These are phyloP conservation scores for Spergularia marina DNA, from an alignment of 148 eudicot genomes.

Conservation along the genomic window DNA sequence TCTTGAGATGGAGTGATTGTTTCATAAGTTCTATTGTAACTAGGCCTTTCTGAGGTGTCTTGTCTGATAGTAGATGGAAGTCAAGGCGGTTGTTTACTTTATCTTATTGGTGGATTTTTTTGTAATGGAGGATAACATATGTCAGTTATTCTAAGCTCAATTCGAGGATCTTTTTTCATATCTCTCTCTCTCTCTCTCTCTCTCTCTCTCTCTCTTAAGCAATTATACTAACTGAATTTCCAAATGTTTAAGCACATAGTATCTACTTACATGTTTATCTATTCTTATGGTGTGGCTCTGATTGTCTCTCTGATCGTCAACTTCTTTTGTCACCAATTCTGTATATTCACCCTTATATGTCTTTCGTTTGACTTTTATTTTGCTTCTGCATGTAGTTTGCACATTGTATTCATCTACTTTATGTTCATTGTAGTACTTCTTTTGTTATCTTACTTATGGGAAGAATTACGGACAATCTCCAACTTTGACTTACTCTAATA, in stretches of 20 bases:
- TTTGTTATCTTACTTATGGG: no score
- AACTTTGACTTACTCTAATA: not conserved
- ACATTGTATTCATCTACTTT: not conserved
- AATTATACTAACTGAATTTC: no score
- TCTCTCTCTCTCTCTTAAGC: no score
- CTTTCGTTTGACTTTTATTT: not conserved
- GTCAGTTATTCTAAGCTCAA: not conserved
- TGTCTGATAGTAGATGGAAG: not conserved
- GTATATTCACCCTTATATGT: not conserved
- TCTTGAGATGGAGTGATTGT: not conserved
- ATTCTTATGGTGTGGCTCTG: not conserved
- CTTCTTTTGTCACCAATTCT: not conserved
- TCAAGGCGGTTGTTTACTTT: not conserved
- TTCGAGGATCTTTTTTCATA: not conserved
- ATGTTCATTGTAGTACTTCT: no score
- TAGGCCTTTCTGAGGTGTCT: not conserved
- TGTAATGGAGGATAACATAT: not conserved
- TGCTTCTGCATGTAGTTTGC: not conserved
- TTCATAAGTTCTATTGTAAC: not conserved
- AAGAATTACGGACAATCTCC: not conserved
- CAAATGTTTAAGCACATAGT: not conserved
- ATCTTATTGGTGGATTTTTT: not conserved
- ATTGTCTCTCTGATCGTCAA: not conserved
- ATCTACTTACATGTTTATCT: not conserved
- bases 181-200: no score